A percentile compares a stretch with the other conserved stretches of the same genome.
Conservation (phyloP, 2,329 filamentous ascomycete species). For the Penicillium sp. region DNA sequence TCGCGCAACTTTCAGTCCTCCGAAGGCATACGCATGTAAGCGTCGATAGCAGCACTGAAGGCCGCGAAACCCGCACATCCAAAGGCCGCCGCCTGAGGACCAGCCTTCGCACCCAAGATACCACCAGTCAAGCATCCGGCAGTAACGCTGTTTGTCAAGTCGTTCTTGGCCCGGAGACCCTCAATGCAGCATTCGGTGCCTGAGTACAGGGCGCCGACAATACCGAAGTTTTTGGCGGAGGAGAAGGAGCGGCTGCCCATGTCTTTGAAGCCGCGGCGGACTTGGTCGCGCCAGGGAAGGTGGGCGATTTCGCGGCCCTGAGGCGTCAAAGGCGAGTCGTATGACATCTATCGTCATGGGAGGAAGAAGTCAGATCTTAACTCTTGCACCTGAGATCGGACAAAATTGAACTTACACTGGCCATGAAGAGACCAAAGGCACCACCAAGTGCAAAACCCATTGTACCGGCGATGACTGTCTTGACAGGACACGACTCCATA, state of each 20-base stretch:
- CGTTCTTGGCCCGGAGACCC: slow-evolving; percentile 83
- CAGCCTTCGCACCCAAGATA: slow-evolving; percentile 76
- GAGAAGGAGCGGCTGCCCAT: slow-evolving; percentile 81
- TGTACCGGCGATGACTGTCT: slow-evolving; percentile 80
- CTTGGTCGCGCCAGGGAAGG: slow-evolving; percentile 76
- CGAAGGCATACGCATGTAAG: slow-evolving; percentile 72
- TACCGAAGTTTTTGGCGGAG: slow-evolving; percentile 89
- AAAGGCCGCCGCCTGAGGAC: slow-evolving; percentile 78
- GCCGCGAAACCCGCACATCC: slow-evolving; percentile 92
- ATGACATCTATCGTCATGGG: slow-evolving; percentile 68
- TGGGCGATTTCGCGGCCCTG: slow-evolving; percentile 50
- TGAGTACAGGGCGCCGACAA: slow-evolving; percentile 82
- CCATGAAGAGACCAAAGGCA: slow-evolving; percentile 96
- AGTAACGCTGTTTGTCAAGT: slow-evolving; percentile 77
- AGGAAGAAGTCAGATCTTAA: neutral
- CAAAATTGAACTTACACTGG: slow-evolving; percentile 59
- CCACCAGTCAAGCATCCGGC: slow-evolving; percentile 90
- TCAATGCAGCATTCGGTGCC: slow-evolving; percentile 97
- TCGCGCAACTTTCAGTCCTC: slow-evolving; percentile 23
- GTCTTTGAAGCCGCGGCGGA: slow-evolving; percentile 81
- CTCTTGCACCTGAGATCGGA: neutral
- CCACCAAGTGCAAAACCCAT: slow-evolving; percentile 94
- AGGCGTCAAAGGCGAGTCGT: slow-evolving; percentile 78
- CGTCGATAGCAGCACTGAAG: slow-evolving; percentile 86
- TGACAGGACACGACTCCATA: slow-evolving; percentile 90